These are phyloP conservation scores for Claviceps africana DNA, from an alignment of 2,329 filamentous ascomycete genomes.

Conservation along the genomic window DNA sequence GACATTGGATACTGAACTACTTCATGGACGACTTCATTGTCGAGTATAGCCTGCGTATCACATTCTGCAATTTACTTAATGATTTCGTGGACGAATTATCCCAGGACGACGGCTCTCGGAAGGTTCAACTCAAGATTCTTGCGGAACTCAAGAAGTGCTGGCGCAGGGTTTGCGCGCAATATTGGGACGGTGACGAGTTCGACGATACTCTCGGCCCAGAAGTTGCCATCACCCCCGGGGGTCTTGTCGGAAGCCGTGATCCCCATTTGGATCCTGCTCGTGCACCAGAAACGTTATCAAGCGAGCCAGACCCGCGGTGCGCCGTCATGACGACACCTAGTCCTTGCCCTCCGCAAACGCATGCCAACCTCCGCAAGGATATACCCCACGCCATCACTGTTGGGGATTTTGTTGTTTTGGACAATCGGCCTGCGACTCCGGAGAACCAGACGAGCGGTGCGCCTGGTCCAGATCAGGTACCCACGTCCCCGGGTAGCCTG, in stretches of 20 bases:
- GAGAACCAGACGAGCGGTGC: constrained; percentile 20
- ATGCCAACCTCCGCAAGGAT: constrained; percentile 28
- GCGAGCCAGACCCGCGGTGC: constrained; percentile 31
- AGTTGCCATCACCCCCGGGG: constrained; percentile 60
- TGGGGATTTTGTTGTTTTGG: constrained; percentile 30
- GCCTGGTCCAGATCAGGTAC: constrained; percentile 9
- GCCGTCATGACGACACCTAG: constrained; percentile 18
- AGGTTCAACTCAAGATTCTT: constrained; percentile 66
- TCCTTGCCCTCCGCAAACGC: background rate
- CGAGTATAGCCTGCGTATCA: constrained; percentile 56
- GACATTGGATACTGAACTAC: constrained; percentile 97
- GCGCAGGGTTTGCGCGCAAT: constrained; percentile 77
- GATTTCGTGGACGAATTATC: constrained; percentile 43
- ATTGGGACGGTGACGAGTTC: constrained; percentile 68
- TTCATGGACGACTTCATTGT: constrained; percentile 87
- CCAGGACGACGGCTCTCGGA: constrained; percentile 28
- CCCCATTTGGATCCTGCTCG: constrained; percentile 37
- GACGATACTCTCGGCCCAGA: constrained; percentile 48
- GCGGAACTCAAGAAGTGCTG: constrained; percentile 94
- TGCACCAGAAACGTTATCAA: constrained; percentile 33
- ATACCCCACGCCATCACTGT: constrained; percentile 32
- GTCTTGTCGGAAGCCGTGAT: constrained; percentile 49
- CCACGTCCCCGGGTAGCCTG: constrained; percentile 40
- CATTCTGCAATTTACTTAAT: constrained; percentile 75
- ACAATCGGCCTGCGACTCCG: constrained; percentile 33